Evolutionary conservation across 1,284 basidiomycete species (phyloP).

Genomic region (Cutaneotrichosporon cutaneum): DNA sequence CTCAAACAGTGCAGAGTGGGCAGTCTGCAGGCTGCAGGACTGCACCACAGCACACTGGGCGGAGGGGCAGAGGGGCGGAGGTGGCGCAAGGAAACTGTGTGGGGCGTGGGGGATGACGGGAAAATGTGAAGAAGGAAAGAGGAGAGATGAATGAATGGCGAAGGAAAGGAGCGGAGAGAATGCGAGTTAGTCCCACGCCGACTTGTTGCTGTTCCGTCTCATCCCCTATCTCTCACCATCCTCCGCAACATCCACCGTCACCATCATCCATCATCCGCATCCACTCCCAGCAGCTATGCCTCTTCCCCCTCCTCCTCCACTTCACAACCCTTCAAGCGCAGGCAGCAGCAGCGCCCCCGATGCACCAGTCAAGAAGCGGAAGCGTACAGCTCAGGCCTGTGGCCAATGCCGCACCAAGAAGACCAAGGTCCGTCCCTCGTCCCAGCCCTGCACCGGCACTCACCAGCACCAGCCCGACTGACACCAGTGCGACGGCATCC

Average conservation of each 20-base stretch:
- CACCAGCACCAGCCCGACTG: background rate
- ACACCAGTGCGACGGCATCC: constrained; percentile 24
- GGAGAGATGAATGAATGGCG: background rate
- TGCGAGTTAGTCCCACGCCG: too few relatives aligned
- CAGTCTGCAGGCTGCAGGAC: too few relatives aligned
- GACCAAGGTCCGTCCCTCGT: constrained; percentile 16
- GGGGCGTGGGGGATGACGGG: too few relatives aligned
- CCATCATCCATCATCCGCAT: background rate
- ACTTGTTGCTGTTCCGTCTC: background rate
- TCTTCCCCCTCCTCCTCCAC: background rate
- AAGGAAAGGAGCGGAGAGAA: background rate
- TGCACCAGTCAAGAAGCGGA: constrained; percentile 15
- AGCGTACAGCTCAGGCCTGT: constrained; percentile 25
- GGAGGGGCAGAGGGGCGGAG: too few relatives aligned
- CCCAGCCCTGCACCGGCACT: background rate
- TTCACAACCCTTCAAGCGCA: background rate
- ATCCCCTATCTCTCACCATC: constrained; percentile 5
- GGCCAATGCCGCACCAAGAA: constrained; percentile 25
- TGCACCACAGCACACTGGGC: too few relatives aligned
- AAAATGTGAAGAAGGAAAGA: too few relatives aligned
- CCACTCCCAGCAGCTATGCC: background rate
- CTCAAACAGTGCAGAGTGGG: too few relatives aligned
- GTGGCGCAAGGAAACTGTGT: too few relatives aligned
- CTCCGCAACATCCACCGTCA: background rate
- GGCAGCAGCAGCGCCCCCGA: background rate